These are phyloP conservation scores for Penicillium cataractarum DNA, from an alignment of 495 filamentous ascomycete species.

Conservation along the genomic window DNA sequence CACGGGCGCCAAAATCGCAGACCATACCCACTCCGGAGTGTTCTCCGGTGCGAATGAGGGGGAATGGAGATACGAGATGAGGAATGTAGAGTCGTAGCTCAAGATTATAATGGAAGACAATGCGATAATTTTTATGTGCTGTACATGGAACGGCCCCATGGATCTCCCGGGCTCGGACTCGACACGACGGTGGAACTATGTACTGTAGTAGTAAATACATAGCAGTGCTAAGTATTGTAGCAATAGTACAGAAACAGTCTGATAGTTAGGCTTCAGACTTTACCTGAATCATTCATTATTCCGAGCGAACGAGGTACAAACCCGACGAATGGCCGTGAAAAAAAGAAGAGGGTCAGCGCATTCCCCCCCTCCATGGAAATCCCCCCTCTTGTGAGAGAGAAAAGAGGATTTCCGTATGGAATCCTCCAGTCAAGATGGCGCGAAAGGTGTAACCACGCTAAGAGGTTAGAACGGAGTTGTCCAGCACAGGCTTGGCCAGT, in stretches of 20 bases:
- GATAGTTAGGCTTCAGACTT: neutral
- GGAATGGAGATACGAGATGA: neutral
- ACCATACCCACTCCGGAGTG: slow-evolving; percentile 6
- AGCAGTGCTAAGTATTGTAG: neutral
- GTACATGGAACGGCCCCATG: neutral
- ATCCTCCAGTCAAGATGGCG: slow-evolving; percentile 18
- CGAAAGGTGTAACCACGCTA: slow-evolving; percentile 28
- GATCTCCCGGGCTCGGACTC: neutral
- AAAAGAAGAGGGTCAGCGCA: slow-evolving; percentile 1
- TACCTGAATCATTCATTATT: neutral
- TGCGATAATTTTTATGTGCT: neutral
- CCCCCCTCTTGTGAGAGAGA: neutral
- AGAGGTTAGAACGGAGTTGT: neutral
- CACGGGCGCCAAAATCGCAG: neutral
- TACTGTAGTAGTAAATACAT: neutral
- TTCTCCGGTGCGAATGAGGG: slow-evolving; percentile 1
- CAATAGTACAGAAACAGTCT: neutral
- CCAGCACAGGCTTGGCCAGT: slow-evolving; percentile 5
- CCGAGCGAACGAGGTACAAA: neutral
- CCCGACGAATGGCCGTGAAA: slow-evolving; percentile 1
- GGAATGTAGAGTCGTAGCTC: neutral
- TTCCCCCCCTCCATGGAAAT: neutral
- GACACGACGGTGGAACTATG: neutral
- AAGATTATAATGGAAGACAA: neutral
- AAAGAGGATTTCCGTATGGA: neutral